Evolutionary conservation across 768 basidiomycete genomes (phyloP), one percentile per base, ranked within the genome.

Genomic region (Podaxis rugospora): DNA sequence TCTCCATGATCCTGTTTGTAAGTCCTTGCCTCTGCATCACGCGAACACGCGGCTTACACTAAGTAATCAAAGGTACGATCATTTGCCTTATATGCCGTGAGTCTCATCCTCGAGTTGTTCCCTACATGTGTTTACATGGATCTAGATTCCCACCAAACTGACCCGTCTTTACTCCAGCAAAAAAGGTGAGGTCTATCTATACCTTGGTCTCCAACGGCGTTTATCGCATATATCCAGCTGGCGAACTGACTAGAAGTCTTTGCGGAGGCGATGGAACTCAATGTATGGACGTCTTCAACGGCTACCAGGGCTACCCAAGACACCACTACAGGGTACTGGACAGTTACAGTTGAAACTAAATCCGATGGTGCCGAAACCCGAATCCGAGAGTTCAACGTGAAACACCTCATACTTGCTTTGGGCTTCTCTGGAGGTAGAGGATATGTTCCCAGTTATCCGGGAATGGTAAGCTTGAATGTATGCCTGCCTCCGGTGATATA

Each of bases 1-100:
- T 52, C 71, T 89, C 28, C 88, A 90, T 66, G 84, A 87, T 68
- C 80, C 84, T 23, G 83, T 87, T 61, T 88, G 86, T 86, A 66
- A 76, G 85, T 78, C 66, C 10, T 47, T 14, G 21, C 25, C 28
- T 44, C 35, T 39, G 25, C 37, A 35, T 57, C 23, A 60, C n/a
- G 51, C 32, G 7, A 32, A 32, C 7, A 9, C 32, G 6, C 32
- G 7, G 32, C 32, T 32, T 32, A 32, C 32, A 32, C 32, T 47
- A 23, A 21, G 23, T 57, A 37, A 14, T n/a, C 21, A 21, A 83
- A 81, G 80, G 79, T 80, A 75, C 53, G 78, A 81, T 60, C 81
- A 86, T 63, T 74, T 88, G 70, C 84, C 87, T 5, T 85, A 89
- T 66, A 63, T 90, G 21, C 83, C 81, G 83, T 84, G 62, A 64